A percentile compares a stretch with the other conserved stretches of the same genome.
Evolutionary conservation across 2,329 filamentous ascomycete genomes (phyloP).

Genomic region (Dactylonectria estremocensis): DNA sequence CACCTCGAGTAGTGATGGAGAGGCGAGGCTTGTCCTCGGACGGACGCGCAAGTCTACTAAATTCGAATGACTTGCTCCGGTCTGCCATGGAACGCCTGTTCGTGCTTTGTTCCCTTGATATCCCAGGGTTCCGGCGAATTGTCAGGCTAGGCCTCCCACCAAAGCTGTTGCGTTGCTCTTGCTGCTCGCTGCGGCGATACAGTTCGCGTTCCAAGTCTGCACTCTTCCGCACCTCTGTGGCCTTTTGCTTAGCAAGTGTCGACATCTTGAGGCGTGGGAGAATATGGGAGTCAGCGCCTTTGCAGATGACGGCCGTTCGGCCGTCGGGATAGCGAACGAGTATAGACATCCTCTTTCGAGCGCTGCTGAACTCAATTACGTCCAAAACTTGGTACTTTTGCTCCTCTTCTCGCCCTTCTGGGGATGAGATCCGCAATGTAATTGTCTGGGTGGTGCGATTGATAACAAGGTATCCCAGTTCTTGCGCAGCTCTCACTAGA

Average conservation of each 20-base stretch:
- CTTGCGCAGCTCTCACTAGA: slow-evolving; percentile 86
- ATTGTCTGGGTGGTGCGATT: slow-evolving; percentile 82
- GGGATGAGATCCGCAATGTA: slow-evolving; percentile 62
- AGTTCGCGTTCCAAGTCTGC: slow-evolving; percentile 72
- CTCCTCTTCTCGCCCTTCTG: slow-evolving; percentile 58
- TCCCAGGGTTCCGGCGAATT: slow-evolving; percentile 61
- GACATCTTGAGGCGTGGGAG: slow-evolving; percentile 83
- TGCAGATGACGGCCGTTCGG: slow-evolving; percentile 87
- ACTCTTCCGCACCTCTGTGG: slow-evolving; percentile 74
- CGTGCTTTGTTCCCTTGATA: slow-evolving; percentile 47
- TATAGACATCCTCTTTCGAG: slow-evolving; percentile 92
- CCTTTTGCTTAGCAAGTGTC: slow-evolving; percentile 82
- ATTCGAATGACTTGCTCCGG: slow-evolving; percentile 64
- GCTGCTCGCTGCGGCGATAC: slow-evolving; percentile 69
- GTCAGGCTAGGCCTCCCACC: slow-evolving; percentile 69
- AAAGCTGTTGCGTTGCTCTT: slow-evolving; percentile 69
- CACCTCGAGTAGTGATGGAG: slow-evolving; percentile 58
- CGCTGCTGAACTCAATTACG: slow-evolving; percentile 91
- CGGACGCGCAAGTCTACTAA: slow-evolving; percentile 55
- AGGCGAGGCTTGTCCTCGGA: slow-evolving; percentile 59
- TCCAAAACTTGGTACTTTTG: slow-evolving; percentile 86
- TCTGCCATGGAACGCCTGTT: slow-evolving; percentile 49
- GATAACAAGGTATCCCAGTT: slow-evolving; percentile 84
- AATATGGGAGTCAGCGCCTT: slow-evolving; percentile 90
- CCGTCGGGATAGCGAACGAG: slow-evolving; percentile 88